Evolutionary conservation across 768 basidiomycete species (phyloP), one percentile per base, ranked within the genome.

Genomic region (Termitomyces sp.): DNA sequence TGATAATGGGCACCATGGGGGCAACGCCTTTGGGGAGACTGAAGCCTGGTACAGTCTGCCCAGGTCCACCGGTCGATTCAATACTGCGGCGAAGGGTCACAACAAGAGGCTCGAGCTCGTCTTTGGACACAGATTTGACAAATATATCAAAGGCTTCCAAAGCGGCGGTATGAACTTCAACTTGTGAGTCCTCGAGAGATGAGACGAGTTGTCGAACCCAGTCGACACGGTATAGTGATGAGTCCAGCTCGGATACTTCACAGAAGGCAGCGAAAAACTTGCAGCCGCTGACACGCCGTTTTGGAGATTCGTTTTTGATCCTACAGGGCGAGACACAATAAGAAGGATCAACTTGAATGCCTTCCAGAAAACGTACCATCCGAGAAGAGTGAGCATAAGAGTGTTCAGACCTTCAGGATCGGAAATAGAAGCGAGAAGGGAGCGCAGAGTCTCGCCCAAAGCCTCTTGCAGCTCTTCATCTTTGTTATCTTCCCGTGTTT

Each of bases 171-270:
- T 96, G 87, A 10, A 96, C 93, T 3, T 80, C 71, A 1, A 88
- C 84, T 51, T 87, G 81, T 12, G 75, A 73, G 68, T 98, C 96
- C 66, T 95, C 95, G 53, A 97, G 80, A 2, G 90, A 74, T 0
- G 92, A 83, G 7, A 98, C 78, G 15, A 98, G 81, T 64, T 94
- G 92, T 8, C 96, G 87, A 58, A 98, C 84, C 95, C 96, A 98
- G 72, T 98, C 97, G 64, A 95, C 77, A 20, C 91, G 87, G 74
- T 98, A 98, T 29, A 94, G 72, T 0, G 91, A 87, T 0, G 86
- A 82, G 70, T 98, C 96, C 45, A 93, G 79, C 43, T 88, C 83
- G 4, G 92, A 89, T 51, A 84, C 88, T 65, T 92, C 86, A 70
- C 94, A 97, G 77, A 98, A 95, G 1, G 82, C 77, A 3, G 85